These are phyloP conservation scores for Phytopythium ostracodes DNA, from an alignment of 352 stramenopile genomes.

Conservation along the genomic window DNA sequence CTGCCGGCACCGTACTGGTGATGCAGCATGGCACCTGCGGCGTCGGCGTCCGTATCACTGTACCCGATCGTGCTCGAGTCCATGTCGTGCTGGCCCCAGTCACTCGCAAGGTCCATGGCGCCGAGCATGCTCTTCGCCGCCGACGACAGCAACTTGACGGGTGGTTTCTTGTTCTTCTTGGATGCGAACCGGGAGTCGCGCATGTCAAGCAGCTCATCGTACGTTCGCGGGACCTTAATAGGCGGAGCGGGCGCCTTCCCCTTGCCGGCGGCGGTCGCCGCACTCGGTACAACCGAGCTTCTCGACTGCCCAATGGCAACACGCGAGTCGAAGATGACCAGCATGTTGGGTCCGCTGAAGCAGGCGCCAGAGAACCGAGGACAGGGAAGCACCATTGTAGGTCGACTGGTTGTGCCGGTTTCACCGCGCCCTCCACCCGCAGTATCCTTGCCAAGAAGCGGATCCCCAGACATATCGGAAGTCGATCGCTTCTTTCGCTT, in stretches of 20 bases:
- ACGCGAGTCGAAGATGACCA: slow-evolving; percentile 82
- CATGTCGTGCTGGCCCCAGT: slow-evolving; percentile 40
- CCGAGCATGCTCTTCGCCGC: slow-evolving; percentile 33
- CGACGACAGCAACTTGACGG: slow-evolving; percentile 47
- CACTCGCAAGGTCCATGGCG: slow-evolving; percentile 47
- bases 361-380: slow-evolving; percentile 72
- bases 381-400: slow-evolving; percentile 49
- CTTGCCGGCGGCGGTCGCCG: slow-evolving; percentile 51
- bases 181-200: slow-evolving; percentile 71
- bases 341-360: slow-evolving; percentile 83
- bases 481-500: slow-evolving; percentile 4
- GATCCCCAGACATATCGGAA: slow-evolving; percentile 5
- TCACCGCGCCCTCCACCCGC: neutral
- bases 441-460: slow-evolving; percentile 14
- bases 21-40: slow-evolving; percentile 5
- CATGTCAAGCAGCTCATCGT: slow-evolving; percentile 71
- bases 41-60: slow-evolving; percentile 26
- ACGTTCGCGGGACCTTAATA: slow-evolving; percentile 67
- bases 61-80: slow-evolving; percentile 16
- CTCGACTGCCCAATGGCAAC: slow-evolving; percentile 71
- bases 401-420: neutral
- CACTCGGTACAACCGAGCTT: slow-evolving; percentile 32
- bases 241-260: slow-evolving; percentile 25
- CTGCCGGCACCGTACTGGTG: slow-evolving; percentile 12
- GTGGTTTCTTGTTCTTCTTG: slow-evolving; percentile 76